Evolutionary conservation across 768 basidiomycete genomes (phyloP).

Genomic region (Mycena floridula): DNA sequence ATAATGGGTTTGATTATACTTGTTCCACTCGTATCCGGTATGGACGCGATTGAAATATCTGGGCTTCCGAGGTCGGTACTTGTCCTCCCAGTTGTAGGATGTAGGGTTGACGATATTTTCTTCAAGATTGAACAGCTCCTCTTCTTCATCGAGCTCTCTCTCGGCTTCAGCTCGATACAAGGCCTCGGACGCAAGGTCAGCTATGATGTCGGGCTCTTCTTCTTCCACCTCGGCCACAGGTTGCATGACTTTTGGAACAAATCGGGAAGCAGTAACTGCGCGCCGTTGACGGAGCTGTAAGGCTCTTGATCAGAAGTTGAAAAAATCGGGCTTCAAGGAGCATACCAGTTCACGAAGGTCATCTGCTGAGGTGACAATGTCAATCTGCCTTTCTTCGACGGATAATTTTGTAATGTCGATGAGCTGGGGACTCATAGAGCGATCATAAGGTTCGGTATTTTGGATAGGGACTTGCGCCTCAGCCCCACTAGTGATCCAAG

Average conservation of each 20-base stretch:
- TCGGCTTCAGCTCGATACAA: slow-evolving; percentile 89
- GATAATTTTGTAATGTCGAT: slow-evolving; percentile 66
- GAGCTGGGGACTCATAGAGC: slow-evolving; percentile 80
- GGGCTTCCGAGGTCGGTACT: slow-evolving; percentile 94
- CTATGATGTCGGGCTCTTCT: slow-evolving; percentile 48
- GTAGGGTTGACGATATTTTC: slow-evolving; percentile 79
- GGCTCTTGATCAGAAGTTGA: slow-evolving; percentile 6
- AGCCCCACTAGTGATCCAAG: background rate
- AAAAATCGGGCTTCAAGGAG: slow-evolving; percentile 8
- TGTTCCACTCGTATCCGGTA: slow-evolving; percentile 99
- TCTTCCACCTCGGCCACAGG: slow-evolving; percentile 49
- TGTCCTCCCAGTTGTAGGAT: slow-evolving; percentile 97
- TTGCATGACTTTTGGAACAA: slow-evolving; percentile 73
- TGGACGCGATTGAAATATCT: slow-evolving; percentile 98
- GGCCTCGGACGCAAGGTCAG: slow-evolving; percentile 84
- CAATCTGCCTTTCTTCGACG: slow-evolving; percentile 76
- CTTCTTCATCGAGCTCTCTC: slow-evolving; percentile 91
- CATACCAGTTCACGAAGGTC: slow-evolving; percentile 62
- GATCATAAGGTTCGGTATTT: slow-evolving; percentile 73
- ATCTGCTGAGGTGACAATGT: slow-evolving; percentile 65
- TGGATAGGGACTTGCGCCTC: slow-evolving; percentile 25
- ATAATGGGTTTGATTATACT: slow-evolving; percentile 99
- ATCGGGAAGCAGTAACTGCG: slow-evolving; percentile 77
- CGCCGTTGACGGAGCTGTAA: slow-evolving; percentile 73
- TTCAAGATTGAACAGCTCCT: slow-evolving; percentile 92